phyloP scores from a whole-genome alignment of 495 filamentous ascomycete species.

The Xylaria longipes region DNA sequence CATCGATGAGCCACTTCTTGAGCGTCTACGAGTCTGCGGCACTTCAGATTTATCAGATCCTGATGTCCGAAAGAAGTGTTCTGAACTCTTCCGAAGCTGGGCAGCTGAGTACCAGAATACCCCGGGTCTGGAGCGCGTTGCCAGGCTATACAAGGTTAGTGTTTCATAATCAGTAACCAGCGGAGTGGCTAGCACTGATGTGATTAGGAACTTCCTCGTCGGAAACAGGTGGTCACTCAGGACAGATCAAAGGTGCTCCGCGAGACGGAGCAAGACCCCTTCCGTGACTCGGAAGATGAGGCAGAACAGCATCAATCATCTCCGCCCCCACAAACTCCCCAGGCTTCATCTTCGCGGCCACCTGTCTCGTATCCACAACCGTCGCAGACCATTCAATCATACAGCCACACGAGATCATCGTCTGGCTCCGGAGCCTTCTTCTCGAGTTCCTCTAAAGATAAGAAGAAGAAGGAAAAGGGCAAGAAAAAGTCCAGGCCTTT shows the following conservation, averaged over 20 bases:
- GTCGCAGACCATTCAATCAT: slow-evolving; percentile 42
- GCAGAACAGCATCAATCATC: slow-evolving; percentile 37
- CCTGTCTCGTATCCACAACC: slow-evolving; percentile 41
- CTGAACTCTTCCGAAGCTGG: slow-evolving; percentile 88
- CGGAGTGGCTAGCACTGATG: slow-evolving; percentile 18
- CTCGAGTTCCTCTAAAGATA: slow-evolving; percentile 47
- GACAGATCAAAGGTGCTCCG: slow-evolving; percentile 79
- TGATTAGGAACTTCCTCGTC: slow-evolving; percentile 57
- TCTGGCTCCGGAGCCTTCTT: slow-evolving; percentile 40
- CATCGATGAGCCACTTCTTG: slow-evolving; percentile 90
- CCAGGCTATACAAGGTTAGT: slow-evolving; percentile 73
- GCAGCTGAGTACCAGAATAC: slow-evolving; percentile 80
- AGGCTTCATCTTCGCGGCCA: slow-evolving; percentile 42
- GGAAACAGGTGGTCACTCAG: slow-evolving; percentile 65
- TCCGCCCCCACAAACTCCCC: slow-evolving; percentile 22
- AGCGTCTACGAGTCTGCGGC: slow-evolving; percentile 86
- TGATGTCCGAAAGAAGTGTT: slow-evolving; percentile 84
- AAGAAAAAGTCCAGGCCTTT: slow-evolving; percentile 66
- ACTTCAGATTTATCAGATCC: slow-evolving; percentile 85
- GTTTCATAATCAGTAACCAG: neutral
- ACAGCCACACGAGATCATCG: slow-evolving; percentile 40
- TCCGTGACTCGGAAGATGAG: slow-evolving; percentile 68
- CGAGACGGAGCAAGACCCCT: slow-evolving; percentile 70
- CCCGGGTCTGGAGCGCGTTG: slow-evolving; percentile 79
- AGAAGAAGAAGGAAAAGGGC: slow-evolving; percentile 56